phyloP scores from a whole-genome alignment of 495 filamentous ascomycete genomes.

The Tuber microsphaerosporum region DNA sequence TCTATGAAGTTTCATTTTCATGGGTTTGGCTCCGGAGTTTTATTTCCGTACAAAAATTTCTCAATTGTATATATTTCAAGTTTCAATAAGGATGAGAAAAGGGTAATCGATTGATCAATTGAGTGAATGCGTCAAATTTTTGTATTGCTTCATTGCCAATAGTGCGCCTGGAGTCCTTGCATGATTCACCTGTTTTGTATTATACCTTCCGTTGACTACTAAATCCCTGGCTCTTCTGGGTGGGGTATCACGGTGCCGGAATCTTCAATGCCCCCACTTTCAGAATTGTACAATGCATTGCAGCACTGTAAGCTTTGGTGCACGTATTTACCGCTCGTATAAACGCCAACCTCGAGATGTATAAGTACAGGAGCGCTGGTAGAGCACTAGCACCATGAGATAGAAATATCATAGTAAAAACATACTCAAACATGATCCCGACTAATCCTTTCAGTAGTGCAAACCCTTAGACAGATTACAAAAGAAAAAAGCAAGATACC shows the following conservation, averaged over 20 bases:
- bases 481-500: neutral
- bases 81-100: neutral
- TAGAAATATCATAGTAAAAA: neutral
- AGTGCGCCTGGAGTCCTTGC: neutral
- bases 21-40: neutral
- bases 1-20: constrained; percentile 10
- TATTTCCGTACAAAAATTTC: neutral
- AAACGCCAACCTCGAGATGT: neutral
- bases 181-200: neutral
- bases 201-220: neutral
- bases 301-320: neutral
- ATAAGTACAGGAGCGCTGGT: neutral
- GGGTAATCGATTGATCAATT: neutral
- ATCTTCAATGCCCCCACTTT: neutral
- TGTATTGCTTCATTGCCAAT: neutral
- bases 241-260: neutral
- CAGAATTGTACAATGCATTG: neutral
- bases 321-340: neutral
- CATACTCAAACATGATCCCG: neutral
- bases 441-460: neutral
- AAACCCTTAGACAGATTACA: neutral
- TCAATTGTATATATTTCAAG: neutral
- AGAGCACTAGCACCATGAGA: neutral
- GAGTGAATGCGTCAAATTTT: neutral
- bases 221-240: neutral